Evolutionary conservation across 345 rosid species (phyloP).

Genomic region (Eutrema yunnanense): DNA sequence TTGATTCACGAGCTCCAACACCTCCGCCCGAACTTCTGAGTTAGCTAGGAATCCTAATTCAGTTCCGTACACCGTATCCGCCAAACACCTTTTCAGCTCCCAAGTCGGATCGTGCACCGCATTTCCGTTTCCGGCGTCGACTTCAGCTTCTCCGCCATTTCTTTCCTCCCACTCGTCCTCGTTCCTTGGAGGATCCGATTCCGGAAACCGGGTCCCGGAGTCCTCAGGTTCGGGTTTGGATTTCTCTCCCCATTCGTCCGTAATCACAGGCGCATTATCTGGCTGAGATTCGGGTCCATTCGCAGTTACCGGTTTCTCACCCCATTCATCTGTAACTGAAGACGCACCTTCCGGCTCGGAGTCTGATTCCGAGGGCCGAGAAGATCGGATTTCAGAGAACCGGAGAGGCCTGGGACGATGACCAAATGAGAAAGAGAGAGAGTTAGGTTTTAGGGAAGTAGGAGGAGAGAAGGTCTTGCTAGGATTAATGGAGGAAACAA

Average conservation of each 20-base stretch:
- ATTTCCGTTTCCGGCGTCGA: constrained; percentile 40
- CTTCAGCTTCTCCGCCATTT: constrained; percentile 18
- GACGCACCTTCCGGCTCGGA: constrained; percentile 18
- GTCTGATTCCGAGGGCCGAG: constrained; percentile 21
- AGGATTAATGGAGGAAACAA: neutral
- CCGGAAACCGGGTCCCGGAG: constrained; percentile 42
- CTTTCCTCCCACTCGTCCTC: constrained; percentile 82
- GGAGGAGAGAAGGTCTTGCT: constrained; percentile 17
- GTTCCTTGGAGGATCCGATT: constrained; percentile 65
- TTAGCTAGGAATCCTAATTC: constrained; percentile 74
- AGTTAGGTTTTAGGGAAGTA: neutral
- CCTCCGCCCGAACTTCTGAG: constrained; percentile 72
- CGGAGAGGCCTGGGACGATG: constrained; percentile 18
- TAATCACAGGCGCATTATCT: constrained; percentile 5
- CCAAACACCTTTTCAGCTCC: constrained; percentile 81
- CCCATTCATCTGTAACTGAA: constrained; percentile 58
- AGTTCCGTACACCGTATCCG: constrained; percentile 73
- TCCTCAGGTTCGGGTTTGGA: constrained; percentile 31
- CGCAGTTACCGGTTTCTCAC: constrained; percentile 38
- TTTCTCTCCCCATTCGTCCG: constrained; percentile 92
- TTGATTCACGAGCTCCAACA: constrained; percentile 79
- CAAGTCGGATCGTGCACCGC: constrained; percentile 23
- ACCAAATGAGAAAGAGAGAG: constrained; percentile 19
- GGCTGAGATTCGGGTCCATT: constrained; percentile 20
- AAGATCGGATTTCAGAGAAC: constrained; percentile 22